Base-by-base conservation (phyloP, 2,329 filamentous ascomycete species). In the Aureobasidium lini region DNA sequence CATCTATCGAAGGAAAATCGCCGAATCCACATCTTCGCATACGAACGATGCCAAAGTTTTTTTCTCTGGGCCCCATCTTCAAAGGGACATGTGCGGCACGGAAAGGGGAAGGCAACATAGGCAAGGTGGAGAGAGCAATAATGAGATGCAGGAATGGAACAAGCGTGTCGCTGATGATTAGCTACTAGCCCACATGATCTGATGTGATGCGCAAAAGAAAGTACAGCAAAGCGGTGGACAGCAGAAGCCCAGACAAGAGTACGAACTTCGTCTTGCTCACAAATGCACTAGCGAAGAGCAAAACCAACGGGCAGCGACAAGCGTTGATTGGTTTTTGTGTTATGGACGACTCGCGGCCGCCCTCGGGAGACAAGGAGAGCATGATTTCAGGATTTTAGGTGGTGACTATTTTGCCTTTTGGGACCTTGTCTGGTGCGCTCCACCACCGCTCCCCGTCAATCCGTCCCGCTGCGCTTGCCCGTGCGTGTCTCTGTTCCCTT, bases 71-170 rank as follows among this genome's bases (percentile, higher is more conserved):
- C 47, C 47, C 32, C 32, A 28, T 37, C n/a, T 29, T n/a, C 8
- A 37, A 23, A 15, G 39, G 53, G 32, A 3, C 37, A 2, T 47
- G 29, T 10, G 43, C 54, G 54, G 43, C 54, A 57, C 54, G 43
- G 43, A 57, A 46, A 37, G 39, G 37, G 3, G 11, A 43, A 4
- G n/a, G 18, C 49, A 53, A 18, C 50, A 44, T 37, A 57, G 50
- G 39, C 53, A 47, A 48, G 18, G 54, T 48, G 43, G 54, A 48
- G 34, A 57, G 54, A 47, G 54, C 54, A 46, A 29, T 57, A 57
- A 57, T 3, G 40, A 56, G 29, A 44, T 28, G 52, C 52, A 46
- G 52, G 40, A 46, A 56, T 44, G 52, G n/a, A 56, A n/a, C 39
- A 34, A 32, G 50, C 50, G 37, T 32, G 32, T 44, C 40, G 29